Evolutionary conservation across 164 flowering plant species (phyloP).

Genomic region (Pachysandra terminalis): DNA sequence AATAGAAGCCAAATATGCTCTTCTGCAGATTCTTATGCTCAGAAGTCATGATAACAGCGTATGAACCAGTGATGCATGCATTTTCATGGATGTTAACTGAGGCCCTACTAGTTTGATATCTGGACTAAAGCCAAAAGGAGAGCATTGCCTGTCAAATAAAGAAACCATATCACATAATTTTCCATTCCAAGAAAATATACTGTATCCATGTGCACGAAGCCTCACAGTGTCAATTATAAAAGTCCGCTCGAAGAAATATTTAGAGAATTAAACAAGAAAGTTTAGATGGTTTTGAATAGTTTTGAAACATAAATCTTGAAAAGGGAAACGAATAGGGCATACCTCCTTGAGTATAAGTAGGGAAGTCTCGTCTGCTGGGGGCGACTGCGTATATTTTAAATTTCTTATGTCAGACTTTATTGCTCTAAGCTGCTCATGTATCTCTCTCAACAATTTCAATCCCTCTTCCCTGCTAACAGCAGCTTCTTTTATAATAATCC

Average conservation of each 20-base stretch:
- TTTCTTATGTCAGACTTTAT: constrained; percentile 46
- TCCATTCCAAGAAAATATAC: too few relatives aligned
- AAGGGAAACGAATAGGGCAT: constrained; percentile 10
- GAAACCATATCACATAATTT: background rate
- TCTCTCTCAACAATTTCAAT: constrained; percentile 52
- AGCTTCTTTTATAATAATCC: constrained; percentile 26
- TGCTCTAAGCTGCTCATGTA: constrained; percentile 44
- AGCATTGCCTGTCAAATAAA: constrained; percentile 60
- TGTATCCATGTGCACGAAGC: background rate
- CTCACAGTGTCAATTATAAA: too few relatives aligned
- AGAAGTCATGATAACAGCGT: background rate
- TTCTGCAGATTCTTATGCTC: background rate
- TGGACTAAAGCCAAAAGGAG: constrained; percentile 51
- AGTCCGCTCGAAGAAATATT: too few relatives aligned
- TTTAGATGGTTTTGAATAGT: too few relatives aligned
- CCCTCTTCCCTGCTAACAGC: constrained; percentile 37
- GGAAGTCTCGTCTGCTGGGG: constrained; percentile 28
- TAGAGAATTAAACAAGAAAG: background rate
- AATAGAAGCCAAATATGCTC: constrained; percentile 6
- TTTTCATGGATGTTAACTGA: too few relatives aligned
- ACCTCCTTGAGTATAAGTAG: constrained; percentile 56
- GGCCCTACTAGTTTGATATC: constrained; percentile 3
- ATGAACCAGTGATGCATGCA: too few relatives aligned
- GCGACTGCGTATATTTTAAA: constrained; percentile 25
- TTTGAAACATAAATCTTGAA: too few relatives aligned